Evolutionary conservation across 192 early-diverging fungal genomes (phyloP), one percentile per base, ranked within the genome.

Genomic region (Linderina pennispora): DNA sequence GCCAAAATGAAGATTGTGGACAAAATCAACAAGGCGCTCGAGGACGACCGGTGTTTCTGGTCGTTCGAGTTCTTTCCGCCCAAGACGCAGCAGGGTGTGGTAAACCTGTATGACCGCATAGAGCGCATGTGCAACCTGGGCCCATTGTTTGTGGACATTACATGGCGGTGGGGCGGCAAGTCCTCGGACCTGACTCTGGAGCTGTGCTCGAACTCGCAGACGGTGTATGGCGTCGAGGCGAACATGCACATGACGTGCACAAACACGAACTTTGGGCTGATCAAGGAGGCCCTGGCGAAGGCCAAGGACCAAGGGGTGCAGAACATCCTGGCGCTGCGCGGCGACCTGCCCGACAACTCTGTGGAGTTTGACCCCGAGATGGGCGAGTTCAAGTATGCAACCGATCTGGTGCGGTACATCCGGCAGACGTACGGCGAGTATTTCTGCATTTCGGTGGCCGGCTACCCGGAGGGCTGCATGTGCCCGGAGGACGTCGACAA

Each of bases 31-130:
- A 75, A 75, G 60, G 82, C 82, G 36, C 64, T 79, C 23, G 65
- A 80, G 43, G 82, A 88, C 51, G 78, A 80, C 38, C 81, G 81
- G 40, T 77, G 76, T 24, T 80, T 75, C 44, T 88, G 83, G 82
- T 95, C 92, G 23, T 98, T 98, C 63, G 95, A 98, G 74, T 98
- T 89, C 77, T 98, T 96, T 47, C 92, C 95, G 38, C 95, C 95
- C 58, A 98, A 92, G 68, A 98, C 95, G 23, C 77, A 80, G 37
- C 82, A 83, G 75, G 94, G 92, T 51, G 89, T 98, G 50, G 81
- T 84, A 67, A 98, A 98, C 77, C 68, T 98, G 49, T 94, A 90
- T 63, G 95, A 98, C 58, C 91, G 95, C 52, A 88, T 98, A 65
- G 92, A 96, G 66, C 83, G 92, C 64, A 98, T 95, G 94, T 87